These are phyloP conservation scores for Fagopyrum homotropicum DNA, from an alignment of 148 eudicot genomes.

Conservation along the genomic window DNA sequence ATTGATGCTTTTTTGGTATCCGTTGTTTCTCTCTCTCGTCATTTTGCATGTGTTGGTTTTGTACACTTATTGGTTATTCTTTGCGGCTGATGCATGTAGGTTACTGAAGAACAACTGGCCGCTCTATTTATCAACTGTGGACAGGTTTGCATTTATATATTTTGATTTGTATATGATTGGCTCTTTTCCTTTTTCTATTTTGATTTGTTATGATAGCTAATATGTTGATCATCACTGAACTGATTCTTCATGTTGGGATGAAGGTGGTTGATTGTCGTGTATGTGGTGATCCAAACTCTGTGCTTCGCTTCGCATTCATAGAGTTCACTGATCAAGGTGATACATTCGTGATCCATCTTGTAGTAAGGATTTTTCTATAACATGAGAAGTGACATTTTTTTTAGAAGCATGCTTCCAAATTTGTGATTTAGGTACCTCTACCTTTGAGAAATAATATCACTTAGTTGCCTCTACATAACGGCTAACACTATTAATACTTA, in stretches of 20 bases:
- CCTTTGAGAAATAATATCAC: background rate
- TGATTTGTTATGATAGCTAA: background rate
- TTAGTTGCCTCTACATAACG: background rate
- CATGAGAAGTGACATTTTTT: background rate
- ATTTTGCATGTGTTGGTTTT: background rate
- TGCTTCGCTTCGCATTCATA: conserved; percentile 93
- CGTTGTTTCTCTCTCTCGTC: background rate
- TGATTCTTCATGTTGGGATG: conserved; percentile 15
- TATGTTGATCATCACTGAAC: conserved; percentile 7
- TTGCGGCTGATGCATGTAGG: conserved; percentile 32
- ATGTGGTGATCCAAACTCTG: conserved; percentile 97
- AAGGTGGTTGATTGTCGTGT: conserved; percentile 99
- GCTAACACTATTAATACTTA: background rate
- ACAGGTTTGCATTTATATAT: conserved; percentile 41
- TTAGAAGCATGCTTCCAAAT: background rate
- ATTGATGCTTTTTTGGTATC: background rate
- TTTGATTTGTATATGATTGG: background rate
- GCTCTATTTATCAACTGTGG: conserved; percentile 80
- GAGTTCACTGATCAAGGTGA: conserved; percentile 95
- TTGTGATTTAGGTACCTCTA: background rate
- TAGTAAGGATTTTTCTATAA: background rate
- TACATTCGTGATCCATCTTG: conserved; percentile 28
- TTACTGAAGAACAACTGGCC: conserved; percentile 98
- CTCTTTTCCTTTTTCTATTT: background rate
- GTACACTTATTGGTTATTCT: background rate